phyloP scores from a whole-genome alignment of 768 basidiomycete species.

The Auricularia auricula-judae region DNA sequence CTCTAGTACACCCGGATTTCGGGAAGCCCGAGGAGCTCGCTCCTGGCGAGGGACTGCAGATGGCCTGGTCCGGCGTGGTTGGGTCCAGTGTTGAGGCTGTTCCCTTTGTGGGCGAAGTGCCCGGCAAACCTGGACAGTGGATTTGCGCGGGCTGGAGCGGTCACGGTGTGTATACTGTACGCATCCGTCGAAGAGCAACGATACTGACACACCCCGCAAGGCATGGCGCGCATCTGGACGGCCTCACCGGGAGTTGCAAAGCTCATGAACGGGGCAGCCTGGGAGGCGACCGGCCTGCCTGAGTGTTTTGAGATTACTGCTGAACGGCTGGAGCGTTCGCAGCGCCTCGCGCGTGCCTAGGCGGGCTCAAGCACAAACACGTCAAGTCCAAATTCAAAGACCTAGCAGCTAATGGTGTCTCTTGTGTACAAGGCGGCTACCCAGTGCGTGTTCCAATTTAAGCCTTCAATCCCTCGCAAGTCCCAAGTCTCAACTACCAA shows the following conservation, averaged over 20 bases:
- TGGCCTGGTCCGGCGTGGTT: constrained; percentile 18
- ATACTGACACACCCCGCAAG: neutral
- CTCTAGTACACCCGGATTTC: constrained; percentile 14
- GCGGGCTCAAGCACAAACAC: too few species aligned
- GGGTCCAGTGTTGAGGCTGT: constrained; percentile 15
- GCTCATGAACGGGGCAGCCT: constrained; percentile 16
- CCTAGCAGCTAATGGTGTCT: too few species aligned
- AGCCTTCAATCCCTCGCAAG: too few species aligned
- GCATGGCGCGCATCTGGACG: constrained; percentile 15
- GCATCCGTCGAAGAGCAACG: neutral
- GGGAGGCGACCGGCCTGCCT: constrained; percentile 19
- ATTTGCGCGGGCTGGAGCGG: constrained; percentile 20
- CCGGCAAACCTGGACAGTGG: constrained; percentile 19
- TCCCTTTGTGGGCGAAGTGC: constrained; percentile 20
- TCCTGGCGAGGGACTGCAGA: constrained; percentile 12
- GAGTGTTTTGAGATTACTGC: constrained; percentile 20
- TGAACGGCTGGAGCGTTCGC: constrained; percentile 11
- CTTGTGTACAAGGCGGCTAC: too few species aligned
- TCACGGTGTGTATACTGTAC: constrained; percentile 15
- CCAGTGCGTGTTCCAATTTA: too few species aligned
- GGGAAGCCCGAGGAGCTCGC: constrained; percentile 13
- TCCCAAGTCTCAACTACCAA: too few species aligned
- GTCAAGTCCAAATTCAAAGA: too few species aligned
- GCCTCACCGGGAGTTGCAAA: constrained; percentile 15
- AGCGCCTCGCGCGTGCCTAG: neutral